phyloP scores from a whole-genome alignment of 257 asterid species.

The Salvia miltiorrhiza region DNA sequence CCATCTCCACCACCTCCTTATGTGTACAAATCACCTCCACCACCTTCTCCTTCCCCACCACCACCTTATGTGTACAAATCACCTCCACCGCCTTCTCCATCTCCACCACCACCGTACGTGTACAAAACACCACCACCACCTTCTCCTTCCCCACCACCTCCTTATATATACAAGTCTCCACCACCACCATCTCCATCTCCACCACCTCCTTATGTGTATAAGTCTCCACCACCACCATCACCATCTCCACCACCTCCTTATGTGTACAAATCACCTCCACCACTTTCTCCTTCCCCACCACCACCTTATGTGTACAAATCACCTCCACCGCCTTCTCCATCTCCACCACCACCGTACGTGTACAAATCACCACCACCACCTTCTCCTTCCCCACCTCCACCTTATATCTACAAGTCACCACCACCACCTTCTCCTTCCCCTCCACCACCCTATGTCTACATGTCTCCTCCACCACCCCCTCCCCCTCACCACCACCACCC shows the following conservation, averaged over 20 bases:
- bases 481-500: conserved; percentile 49
- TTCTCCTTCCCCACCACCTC: conserved; percentile 21
- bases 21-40: conserved; percentile 27
- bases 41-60: conserved; percentile 18
- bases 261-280: conserved; percentile 21
- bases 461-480: conserved; percentile 31
- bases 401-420: neutral
- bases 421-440: conserved; percentile 17
- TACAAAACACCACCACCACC: conserved; percentile 51
- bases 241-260: conserved; percentile 34
- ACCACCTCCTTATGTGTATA: conserved; percentile 31
- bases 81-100: conserved; percentile 35
- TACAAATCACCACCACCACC: neutral
- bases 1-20: conserved; percentile 36
- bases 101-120: conserved; percentile 25
- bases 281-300: conserved; percentile 28
- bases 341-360: conserved; percentile 37
- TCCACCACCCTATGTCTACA: conserved; percentile 30
- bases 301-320: conserved; percentile 40
- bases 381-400: neutral
- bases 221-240: conserved; percentile 47
- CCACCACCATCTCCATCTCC: conserved; percentile 37
- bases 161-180: conserved; percentile 27
- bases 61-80: conserved; percentile 37
- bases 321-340: conserved; percentile 9